A percentile compares a stretch with the other conserved stretches of the same genome.
Conservation (phyloP, 495 filamentous ascomycete genomes). For the Penicillium paxilli region DNA sequence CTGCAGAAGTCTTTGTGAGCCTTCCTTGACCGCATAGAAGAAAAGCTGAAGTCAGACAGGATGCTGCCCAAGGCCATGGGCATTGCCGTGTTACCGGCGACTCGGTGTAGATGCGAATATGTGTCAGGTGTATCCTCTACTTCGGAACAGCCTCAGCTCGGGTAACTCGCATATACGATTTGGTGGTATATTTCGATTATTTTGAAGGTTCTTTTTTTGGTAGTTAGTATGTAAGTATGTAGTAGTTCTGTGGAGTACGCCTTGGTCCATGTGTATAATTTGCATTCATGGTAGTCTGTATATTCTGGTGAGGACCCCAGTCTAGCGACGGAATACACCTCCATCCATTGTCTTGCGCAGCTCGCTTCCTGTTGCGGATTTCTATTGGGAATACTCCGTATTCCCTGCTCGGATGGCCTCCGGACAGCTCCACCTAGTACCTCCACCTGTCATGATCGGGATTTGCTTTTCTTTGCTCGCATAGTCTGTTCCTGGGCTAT, state of each 20-base stretch:
- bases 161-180: constrained; percentile 1
- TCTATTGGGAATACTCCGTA: background rate
- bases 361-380: background rate
- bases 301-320: too few relatives aligned
- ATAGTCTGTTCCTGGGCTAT: background rate
- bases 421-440: background rate
- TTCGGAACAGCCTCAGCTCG: constrained; percentile 13
- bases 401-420: background rate
- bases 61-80: constrained; percentile 9
- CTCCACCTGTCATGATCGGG: constrained; percentile 10
- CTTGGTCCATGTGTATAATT: background rate
- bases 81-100: constrained; percentile 2
- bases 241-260: background rate
- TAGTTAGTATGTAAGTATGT: background rate
- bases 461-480: constrained; percentile 15
- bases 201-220: background rate
- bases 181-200: background rate
- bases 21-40: constrained; percentile 23
- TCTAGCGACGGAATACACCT: background rate
- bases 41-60: constrained; percentile 14
- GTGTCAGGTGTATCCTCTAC: constrained; percentile 10
- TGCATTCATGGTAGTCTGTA: background rate
- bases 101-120: constrained; percentile 13
- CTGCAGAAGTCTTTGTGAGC: constrained; percentile 2
- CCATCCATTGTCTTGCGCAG: background rate